Evolutionary conservation across 2,329 filamentous ascomycete genomes (phyloP), one percentile per base, ranked within the genome.

Genomic region (Fusarium scirpi): DNA sequence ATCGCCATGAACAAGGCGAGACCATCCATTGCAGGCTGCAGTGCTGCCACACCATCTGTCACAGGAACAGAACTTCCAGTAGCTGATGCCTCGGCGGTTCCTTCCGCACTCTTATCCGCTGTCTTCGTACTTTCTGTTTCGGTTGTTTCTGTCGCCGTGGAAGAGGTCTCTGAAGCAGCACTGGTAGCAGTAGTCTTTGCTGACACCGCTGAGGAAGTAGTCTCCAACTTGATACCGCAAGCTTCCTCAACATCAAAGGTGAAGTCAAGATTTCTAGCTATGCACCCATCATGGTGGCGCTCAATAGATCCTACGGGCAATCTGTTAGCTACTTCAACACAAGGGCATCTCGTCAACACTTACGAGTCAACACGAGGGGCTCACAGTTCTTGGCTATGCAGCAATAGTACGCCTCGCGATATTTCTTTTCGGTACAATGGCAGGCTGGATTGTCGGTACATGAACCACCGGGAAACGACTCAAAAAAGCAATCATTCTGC

Each of bases 371-470:
- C 4, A 48, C 48, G 18, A 57, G 20, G 5, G 22, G 3, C 3
- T 63, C 47, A 2, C 61, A 63, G 4, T 44, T 56, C 27, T 63
- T 29, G 1, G 61, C 43, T 49, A 63, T 56, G 2, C 58, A 63
- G 24, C 58, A 63, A 24, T 63, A 63, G 25, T 63, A 63, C 3
- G 32, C 43, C 15, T 63, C 48, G 1, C 58, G 58, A 34, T 63
- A 47, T 10, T 43, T 62, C 18, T 56, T 34, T 13, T 63, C 32
- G 0, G 5, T 63, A 9, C 48, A 63, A 34, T 63, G 62, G 2
- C 48, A 63, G 11, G 41, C 58, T 2, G 48, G 22, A 16, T 63
- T 30, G 5, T 62, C 34, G 13, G 46, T 63, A 15, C 58, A 63
- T 12, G 47, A 63, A 9, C 61, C 61, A 5, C 32, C 48, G 0